A percentile compares a stretch with the other conserved stretches of the same genome.
phyloP scores from a whole-genome alignment of 805 yeast genomes.

The Kazachstania taianensis region DNA sequence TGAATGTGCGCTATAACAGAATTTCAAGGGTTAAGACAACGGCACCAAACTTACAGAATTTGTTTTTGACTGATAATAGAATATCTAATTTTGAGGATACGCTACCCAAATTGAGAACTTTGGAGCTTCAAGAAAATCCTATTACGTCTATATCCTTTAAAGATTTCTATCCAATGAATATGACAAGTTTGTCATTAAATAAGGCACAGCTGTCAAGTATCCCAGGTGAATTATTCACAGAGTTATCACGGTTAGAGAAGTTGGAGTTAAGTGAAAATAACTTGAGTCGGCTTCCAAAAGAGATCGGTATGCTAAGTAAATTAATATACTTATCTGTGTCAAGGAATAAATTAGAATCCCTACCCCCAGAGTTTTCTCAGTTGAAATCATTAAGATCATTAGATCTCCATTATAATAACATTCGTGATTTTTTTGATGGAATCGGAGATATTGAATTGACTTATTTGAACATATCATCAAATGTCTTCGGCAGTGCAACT shows the following conservation, averaged over 20 bases:
- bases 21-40: slow-evolving; percentile 32
- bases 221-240: slow-evolving; percentile 50
- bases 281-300: slow-evolving; percentile 63
- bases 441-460: slow-evolving; percentile 57
- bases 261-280: slow-evolving; percentile 74
- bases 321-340: slow-evolving; percentile 60
- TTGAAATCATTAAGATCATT: slow-evolving; percentile 51
- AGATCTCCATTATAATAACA: slow-evolving; percentile 78
- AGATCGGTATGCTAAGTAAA: slow-evolving; percentile 47
- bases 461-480: slow-evolving; percentile 62
- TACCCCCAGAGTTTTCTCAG: slow-evolving; percentile 59
- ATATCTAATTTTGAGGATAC: slow-evolving; percentile 60
- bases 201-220: slow-evolving; percentile 76
- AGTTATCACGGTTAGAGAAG: slow-evolving; percentile 58
- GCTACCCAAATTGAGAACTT: slow-evolving; percentile 51
- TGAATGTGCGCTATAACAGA: slow-evolving; percentile 71
- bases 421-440: slow-evolving; percentile 56
- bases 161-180: slow-evolving; percentile 41
- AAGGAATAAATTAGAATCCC: slow-evolving; percentile 59
- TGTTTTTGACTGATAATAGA: slow-evolving; percentile 64
- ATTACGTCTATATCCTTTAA: slow-evolving; percentile 41
- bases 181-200: slow-evolving; percentile 65
- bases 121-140: slow-evolving; percentile 76
- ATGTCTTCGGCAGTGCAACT: slow-evolving; percentile 38
- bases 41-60: slow-evolving; percentile 56